Evolutionary conservation across 2,329 filamentous ascomycete species (phyloP).

Genomic region (Fusarium buxicola): DNA sequence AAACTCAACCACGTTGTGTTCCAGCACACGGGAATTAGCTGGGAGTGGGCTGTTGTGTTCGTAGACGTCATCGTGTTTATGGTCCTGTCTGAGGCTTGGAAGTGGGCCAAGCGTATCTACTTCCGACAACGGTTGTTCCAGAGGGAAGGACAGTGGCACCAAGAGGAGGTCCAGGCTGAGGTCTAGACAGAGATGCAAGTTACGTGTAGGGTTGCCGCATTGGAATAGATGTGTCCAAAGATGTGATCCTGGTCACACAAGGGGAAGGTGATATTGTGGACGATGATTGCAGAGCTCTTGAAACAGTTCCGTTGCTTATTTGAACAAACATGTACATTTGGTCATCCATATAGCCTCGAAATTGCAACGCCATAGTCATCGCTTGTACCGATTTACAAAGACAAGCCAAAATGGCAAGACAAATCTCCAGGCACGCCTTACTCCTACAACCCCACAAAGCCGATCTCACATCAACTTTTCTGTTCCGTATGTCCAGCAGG

Average conservation of each 20-base stretch:
- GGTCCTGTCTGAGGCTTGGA: conserved; percentile 72
- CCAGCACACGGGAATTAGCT: conserved; percentile 72
- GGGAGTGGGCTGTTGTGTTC: conserved; percentile 78
- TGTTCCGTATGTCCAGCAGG: background rate
- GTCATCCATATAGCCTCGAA: conserved; percentile 62
- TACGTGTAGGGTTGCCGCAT: conserved; percentile 11
- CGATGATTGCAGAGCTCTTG: background rate
- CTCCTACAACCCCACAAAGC: background rate
- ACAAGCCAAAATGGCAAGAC: background rate
- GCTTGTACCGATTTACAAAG: background rate
- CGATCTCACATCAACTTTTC: background rate
- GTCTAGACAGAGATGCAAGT: conserved; percentile 3
- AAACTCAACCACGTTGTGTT: conserved; percentile 75
- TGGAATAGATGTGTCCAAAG: no score
- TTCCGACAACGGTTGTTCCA: conserved; percentile 52
- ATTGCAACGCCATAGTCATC: conserved; percentile 11
- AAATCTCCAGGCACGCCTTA: background rate
- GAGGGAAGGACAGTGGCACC: conserved; percentile 5
- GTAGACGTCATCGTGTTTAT: conserved; percentile 71
- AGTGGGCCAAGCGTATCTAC: conserved; percentile 71
- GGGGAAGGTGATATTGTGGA: background rate
- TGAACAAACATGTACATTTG: background rate
- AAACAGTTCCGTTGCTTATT: conserved; percentile 4
- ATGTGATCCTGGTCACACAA: background rate
- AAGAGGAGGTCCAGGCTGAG: background rate